Conservation (phyloP, 2,329 filamentous ascomycete species). For the Fusarium coicis region DNA sequence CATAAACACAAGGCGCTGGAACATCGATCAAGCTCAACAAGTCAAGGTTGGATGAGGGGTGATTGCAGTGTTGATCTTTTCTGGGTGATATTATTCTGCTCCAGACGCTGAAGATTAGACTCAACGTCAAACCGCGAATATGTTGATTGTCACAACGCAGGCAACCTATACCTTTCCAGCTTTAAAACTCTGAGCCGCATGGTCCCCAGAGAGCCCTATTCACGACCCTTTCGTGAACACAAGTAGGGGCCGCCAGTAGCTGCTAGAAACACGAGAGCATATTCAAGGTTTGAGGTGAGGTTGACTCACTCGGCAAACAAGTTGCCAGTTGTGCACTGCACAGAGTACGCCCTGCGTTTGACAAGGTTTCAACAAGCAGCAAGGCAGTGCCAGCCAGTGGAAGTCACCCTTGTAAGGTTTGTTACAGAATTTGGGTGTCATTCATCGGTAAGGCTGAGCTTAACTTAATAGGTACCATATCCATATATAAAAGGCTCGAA, state of each 20-base stretch:
- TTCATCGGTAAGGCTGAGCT: constrained; percentile 35
- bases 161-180: not conserved
- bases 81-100: not conserved
- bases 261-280: not conserved
- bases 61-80: not conserved
- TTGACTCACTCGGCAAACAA: constrained; percentile 24
- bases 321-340: not conserved
- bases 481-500: constrained; percentile 13
- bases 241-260: not conserved
- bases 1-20: not conserved
- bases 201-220: not conserved
- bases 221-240: not conserved
- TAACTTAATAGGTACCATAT: not conserved
- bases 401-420: not conserved
- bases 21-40: not conserved
- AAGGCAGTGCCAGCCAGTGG: not conserved
- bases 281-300: not conserved
- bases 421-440: not conserved
- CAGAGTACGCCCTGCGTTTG: constrained; percentile 33
- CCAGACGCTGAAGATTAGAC: not conserved
- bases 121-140: not conserved
- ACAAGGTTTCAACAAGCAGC: constrained; percentile 20
- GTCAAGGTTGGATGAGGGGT: not conserved
- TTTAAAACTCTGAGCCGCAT: not conserved
- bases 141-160: too few species aligned